Evolutionary conservation across 495 filamentous ascomycete genomes (phyloP), one percentile per base, ranked within the genome.

Genomic region (Lophiotrema nucula): DNA sequence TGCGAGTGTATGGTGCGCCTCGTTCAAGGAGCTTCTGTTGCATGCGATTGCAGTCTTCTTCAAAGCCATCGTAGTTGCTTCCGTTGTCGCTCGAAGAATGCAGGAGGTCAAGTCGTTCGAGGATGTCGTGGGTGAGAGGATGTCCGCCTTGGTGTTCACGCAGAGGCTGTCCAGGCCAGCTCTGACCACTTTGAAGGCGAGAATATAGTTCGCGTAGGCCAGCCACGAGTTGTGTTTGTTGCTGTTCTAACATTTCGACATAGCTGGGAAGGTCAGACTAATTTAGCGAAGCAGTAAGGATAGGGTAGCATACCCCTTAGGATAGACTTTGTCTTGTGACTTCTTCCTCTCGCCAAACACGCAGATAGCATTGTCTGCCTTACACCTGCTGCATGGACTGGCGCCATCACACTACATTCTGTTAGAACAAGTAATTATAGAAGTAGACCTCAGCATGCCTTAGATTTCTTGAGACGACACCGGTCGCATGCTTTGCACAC

Each of bases 401-500:
- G 84, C 77, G 54, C 84, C 84, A 64, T 86, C 83, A 70, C 84
- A 87, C 81, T 85, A 23, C 53, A 73, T 21, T 22, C 8, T 1
- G 33, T 64, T 43, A 64, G 53, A 8, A n/a, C n/a, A n/a, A n/a
- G n/a, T n/a, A n/a, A n/a, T 24, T 38, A 6, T 52, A 38, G 19
- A 24, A n/a, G n/a, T n/a, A n/a, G n/a, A n/a, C n/a, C n/a, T 39
- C 33, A 41, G 60, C 71, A 43, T 70, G 82, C 83, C 79, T 87
- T 87, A 57, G 81, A 85, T 71, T 88, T 88, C 74, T 86, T 88
- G 73, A 86, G 81, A 57, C 84, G 74, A 76, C 84, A 87, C 59
- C 84, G 74, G 70, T 87, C 84, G 62, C 84, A 87, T 21, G 84
- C 84, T 70, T 86, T 87, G 76, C 83, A 85, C 31, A 87, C 84